A percentile compares a stretch with the other conserved stretches of the same genome.
These are phyloP conservation scores for Aspergillus japonicus DNA, from an alignment of 2,329 filamentous ascomycete genomes.

Conservation along the genomic window DNA sequence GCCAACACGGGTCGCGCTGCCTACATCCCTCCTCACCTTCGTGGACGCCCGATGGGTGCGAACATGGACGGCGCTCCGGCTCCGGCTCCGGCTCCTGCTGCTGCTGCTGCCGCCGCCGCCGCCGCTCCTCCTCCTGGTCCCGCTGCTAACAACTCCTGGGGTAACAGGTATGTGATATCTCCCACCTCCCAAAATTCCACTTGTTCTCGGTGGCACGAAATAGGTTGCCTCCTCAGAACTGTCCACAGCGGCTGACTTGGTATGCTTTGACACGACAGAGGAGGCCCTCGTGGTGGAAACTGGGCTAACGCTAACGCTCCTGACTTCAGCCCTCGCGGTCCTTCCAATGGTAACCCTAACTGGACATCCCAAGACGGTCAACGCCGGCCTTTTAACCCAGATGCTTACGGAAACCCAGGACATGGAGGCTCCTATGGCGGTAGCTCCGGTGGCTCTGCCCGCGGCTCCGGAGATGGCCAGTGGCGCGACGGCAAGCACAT, in stretches of 20 bases:
- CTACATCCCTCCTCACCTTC: conserved; percentile 66
- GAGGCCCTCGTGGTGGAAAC: conserved; percentile 39
- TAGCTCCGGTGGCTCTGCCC: conserved; percentile 53
- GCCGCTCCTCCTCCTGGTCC: conserved; percentile 27
- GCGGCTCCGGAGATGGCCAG: conserved; percentile 89
- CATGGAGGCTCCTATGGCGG: conserved; percentile 35
- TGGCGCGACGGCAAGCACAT: conserved; percentile 98
- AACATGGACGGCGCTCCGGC: conserved; percentile 41
- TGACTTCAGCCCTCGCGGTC: conserved; percentile 53
- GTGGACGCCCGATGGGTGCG: conserved; percentile 39
- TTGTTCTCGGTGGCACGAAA: background rate
- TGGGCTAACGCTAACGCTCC: conserved; percentile 60
- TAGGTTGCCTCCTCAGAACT: background rate
- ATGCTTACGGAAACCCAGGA: conserved; percentile 61
- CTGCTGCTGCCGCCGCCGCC: conserved; percentile 12
- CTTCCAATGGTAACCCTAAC: conserved; percentile 40
- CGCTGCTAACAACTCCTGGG: conserved; percentile 30
- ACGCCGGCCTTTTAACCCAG: conserved; percentile 56
- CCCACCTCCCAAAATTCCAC: background rate
- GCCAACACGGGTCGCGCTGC: conserved; percentile 56
- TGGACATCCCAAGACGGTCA: conserved; percentile 37
- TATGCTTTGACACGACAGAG: conserved; percentile 25
- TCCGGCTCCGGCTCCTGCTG: conserved; percentile 26
- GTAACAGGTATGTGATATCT: conserved; percentile 35
- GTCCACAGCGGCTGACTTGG: conserved; percentile 1